Evolutionary conservation across 116 monocot genomes (phyloP), one percentile per base, ranked within the genome.

Genomic region (Iris pallida): DNA sequence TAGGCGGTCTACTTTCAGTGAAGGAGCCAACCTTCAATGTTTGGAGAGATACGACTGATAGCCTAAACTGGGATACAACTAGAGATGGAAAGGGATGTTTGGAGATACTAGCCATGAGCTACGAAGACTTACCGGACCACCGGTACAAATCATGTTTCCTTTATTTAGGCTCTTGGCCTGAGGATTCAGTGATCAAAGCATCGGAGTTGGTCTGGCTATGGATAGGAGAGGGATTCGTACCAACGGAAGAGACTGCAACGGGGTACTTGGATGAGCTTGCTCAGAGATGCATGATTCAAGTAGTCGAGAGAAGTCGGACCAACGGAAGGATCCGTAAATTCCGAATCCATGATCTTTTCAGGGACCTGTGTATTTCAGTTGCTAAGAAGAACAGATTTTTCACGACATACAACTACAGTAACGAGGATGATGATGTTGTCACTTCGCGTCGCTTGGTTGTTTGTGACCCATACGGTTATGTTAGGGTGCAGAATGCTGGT

Each of bases 1-100:
- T 72, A 4, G 83, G 76, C 41, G 76, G 79, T 20, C 47, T 71
- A 6, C 54, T 83, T 20, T 79, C 79, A 5, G 49, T 14, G 9
- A 74, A 74, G 47, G 45, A 8, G 2, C 40, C 46, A 10, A 15
- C 15, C 12, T 11, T 19, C 14, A 7, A 14, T 52, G 59, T 52
- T 2, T 75, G 76, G 76, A 30, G 16, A 7, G 61, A 6, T 7
- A 11, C 75, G 16, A 5, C 61, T 1, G 63, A 66, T 3, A 73
- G 46, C 42, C 52, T 72, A 53, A 42, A 65, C 43, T 68, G 67
- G 61, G 56, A 55, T 5, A 55, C 46, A 5, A 64, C 14, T 4
- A 59, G 56, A 6, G 45, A 62, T 41, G 78, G 57, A 11, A 52
- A 53, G 10, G 53, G 59, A 11, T 69, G 68, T 56, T 8, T 70